These are phyloP conservation scores for Mycena floridula DNA, from an alignment of 768 basidiomycete species.

Conservation along the genomic window DNA sequence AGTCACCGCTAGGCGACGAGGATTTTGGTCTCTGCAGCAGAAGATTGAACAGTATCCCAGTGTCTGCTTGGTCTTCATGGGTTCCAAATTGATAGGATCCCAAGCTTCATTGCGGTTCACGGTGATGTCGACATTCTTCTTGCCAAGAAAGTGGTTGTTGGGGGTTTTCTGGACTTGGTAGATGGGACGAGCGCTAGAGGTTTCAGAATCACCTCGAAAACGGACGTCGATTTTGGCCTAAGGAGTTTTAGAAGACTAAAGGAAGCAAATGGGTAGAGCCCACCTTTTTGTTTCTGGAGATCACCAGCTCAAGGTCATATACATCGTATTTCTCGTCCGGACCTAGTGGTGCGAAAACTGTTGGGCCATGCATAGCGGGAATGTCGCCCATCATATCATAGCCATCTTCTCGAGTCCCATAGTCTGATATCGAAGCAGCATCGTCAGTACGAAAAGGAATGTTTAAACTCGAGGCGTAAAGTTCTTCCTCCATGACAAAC, in stretches of 20 bases:
- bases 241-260: background rate
- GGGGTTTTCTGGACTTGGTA: constrained; percentile 15
- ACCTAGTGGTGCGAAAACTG: constrained; percentile 9
- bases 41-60: constrained; percentile 13
- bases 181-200: constrained; percentile 11
- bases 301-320: constrained; percentile 14
- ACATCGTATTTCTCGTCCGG: constrained; percentile 15
- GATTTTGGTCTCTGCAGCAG: constrained; percentile 7
- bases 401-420: background rate
- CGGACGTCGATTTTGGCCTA: constrained; percentile 10
- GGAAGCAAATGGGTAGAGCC: background rate
- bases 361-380: no score
- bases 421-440: background rate
- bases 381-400: background rate
- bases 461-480: no score
- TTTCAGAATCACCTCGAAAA: constrained; percentile 7
- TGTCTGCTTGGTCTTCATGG: constrained; percentile 3
- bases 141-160: constrained; percentile 14
- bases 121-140: constrained; percentile 14
- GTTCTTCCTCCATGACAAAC: background rate
- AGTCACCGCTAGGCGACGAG: constrained; percentile 8
- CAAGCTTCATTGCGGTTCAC: constrained; percentile 12
- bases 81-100: constrained; percentile 6
- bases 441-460: background rate
- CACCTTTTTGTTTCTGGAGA: constrained; percentile 10